Percentiles rank a stretch among this genome's conserved stretches.
Conservation (phyloP, 2,329 filamentous ascomycete genomes). For the Ceratocystis eucalypticola region DNA sequence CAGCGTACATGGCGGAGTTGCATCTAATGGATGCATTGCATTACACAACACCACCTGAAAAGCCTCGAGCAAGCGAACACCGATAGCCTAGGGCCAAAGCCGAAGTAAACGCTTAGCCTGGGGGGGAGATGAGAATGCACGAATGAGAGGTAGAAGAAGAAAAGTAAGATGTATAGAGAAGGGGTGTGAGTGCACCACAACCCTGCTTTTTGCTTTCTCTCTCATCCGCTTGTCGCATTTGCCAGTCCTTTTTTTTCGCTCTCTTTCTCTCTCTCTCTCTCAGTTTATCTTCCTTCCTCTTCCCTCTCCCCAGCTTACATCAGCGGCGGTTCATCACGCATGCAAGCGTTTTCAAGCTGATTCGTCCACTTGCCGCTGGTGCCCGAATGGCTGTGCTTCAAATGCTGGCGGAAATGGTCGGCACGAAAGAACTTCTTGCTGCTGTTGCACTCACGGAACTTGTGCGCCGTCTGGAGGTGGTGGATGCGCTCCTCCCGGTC, state of each 20-base stretch:
- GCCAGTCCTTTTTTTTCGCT: not conserved
- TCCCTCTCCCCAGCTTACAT: conserved; percentile 19
- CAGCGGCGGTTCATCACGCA: conserved; percentile 62
- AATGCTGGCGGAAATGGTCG: conserved; percentile 93
- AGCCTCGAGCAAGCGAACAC: not conserved
- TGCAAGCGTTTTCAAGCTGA: conserved; percentile 90
- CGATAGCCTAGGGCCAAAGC: not conserved
- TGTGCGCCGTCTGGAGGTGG: conserved; percentile 83
- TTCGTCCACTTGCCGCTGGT: conserved; percentile 99
- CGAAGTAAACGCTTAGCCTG: not conserved
- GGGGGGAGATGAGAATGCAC: not conserved
- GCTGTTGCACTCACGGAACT: conserved; percentile 95
- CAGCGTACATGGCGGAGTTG: not conserved
- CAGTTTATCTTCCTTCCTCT: not conserved
- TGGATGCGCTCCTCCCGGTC: conserved; percentile 80
- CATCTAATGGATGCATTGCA: not conserved
- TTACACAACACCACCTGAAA: not conserved
- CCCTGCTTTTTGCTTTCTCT: not conserved
- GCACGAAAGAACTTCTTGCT: conserved; percentile 96
- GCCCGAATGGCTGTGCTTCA: conserved; percentile 94
- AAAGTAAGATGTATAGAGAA: no score
- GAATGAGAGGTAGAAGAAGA: no score
- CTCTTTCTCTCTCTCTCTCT: not conserved
- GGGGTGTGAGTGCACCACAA: not conserved
- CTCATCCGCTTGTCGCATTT: not conserved